These are phyloP conservation scores for Fusarium hostae DNA, from an alignment of 2,329 filamentous ascomycete genomes.

Conservation along the genomic window DNA sequence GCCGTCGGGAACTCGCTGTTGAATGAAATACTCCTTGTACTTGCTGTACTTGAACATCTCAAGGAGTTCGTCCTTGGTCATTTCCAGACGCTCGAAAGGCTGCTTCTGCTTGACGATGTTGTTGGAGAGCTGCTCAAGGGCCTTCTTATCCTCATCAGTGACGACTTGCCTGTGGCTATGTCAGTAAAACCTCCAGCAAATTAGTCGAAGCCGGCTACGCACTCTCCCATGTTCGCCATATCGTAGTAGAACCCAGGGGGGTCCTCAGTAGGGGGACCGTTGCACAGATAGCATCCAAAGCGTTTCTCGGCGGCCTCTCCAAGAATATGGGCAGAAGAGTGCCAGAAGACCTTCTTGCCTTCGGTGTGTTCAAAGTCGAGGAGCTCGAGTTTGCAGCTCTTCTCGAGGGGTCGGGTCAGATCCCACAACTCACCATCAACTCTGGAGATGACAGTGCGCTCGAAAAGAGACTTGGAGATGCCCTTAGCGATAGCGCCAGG, in stretches of 20 bases:
- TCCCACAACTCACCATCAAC: constrained; percentile 92
- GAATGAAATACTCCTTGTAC: constrained; percentile 98
- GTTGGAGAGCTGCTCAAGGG: constrained; percentile 81
- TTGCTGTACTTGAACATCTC: constrained; percentile 98
- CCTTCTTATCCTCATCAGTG: constrained; percentile 86
- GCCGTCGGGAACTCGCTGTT: constrained; percentile 74
- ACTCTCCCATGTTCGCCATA: constrained; percentile 73
- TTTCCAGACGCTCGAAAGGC: constrained; percentile 86
- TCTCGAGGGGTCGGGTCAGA: constrained; percentile 88
- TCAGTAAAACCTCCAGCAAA: constrained; percentile 26
- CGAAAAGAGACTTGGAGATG: constrained; percentile 86
- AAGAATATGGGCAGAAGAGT: constrained; percentile 94
- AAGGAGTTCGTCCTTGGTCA: constrained; percentile 89
- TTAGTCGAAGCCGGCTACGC: constrained; percentile 2
- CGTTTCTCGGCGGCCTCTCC: constrained; percentile 92
- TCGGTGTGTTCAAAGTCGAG: constrained; percentile 76
- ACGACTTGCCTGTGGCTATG: constrained; percentile 69
- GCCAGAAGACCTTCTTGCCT: constrained; percentile 95
- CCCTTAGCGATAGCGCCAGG: constrained; percentile 80
- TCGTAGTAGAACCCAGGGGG: constrained; percentile 90
- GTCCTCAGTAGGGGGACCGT: constrained; percentile 89
- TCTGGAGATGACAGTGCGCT: constrained; percentile 86
- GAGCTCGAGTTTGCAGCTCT: constrained; percentile 84
- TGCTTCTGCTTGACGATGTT: constrained; percentile 97
- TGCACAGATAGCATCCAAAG: constrained; percentile 91